Conservation (phyloP, 495 filamentous ascomycete species). For the Penicillium malachiteum region DNA sequence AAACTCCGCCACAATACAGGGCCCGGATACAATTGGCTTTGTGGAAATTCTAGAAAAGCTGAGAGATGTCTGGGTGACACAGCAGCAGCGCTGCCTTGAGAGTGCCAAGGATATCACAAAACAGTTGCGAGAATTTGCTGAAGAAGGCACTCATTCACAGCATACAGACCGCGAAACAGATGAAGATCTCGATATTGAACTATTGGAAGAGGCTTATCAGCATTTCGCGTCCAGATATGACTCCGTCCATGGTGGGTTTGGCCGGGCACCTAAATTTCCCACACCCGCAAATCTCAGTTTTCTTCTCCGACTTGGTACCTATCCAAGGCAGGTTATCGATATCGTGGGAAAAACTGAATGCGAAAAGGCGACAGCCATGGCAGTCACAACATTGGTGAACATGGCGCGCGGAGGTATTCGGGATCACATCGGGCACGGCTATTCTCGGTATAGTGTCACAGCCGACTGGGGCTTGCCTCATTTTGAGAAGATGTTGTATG, state of each 20-base stretch:
- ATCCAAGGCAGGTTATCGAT: slow-evolving; percentile 71
- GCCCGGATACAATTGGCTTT: slow-evolving; percentile 65
- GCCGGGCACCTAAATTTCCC: slow-evolving; percentile 79
- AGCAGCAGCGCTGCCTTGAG: slow-evolving; percentile 74
- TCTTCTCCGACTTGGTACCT: slow-evolving; percentile 71
- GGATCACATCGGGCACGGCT: slow-evolving; percentile 90
- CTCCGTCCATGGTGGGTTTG: slow-evolving; percentile 73
- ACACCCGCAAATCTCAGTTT: slow-evolving; percentile 84
- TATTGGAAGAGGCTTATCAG: slow-evolving; percentile 84
- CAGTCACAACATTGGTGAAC: slow-evolving; percentile 70
- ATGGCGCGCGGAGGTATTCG: slow-evolving; percentile 87
- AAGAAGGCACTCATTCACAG: slow-evolving; percentile 72
- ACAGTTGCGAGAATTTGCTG: slow-evolving; percentile 80
- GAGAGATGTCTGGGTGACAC: slow-evolving; percentile 75
- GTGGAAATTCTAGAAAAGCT: slow-evolving; percentile 82
- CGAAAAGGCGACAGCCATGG: slow-evolving; percentile 74
- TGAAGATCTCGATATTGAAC: slow-evolving; percentile 78
- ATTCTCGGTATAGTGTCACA: slow-evolving; percentile 88
- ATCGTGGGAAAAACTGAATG: slow-evolving; percentile 84
- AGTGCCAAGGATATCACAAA: slow-evolving; percentile 79
- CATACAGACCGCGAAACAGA: slow-evolving; percentile 53
- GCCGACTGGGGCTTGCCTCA: slow-evolving; percentile 89
- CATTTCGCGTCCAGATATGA: slow-evolving; percentile 82
- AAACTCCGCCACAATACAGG: slow-evolving; percentile 48
- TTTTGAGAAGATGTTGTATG: slow-evolving; percentile 98